Evolutionary conservation across 257 asterid species (phyloP).

Genomic region (Solanum dulcamara): DNA sequence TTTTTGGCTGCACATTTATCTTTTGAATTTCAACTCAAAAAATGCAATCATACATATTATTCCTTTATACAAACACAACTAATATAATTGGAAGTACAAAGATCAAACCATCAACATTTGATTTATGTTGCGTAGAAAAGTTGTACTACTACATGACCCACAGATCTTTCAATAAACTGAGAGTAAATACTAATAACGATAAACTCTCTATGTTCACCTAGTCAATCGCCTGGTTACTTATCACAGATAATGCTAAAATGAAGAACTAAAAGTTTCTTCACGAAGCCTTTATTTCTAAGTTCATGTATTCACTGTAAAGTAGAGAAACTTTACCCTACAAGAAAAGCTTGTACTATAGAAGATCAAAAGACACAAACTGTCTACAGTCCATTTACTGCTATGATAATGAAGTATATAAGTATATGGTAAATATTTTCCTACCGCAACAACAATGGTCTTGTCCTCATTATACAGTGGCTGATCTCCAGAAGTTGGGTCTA

Average conservation of each 20-base stretch:
- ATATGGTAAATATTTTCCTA: conserved; percentile 17
- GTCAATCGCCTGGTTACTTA: background rate
- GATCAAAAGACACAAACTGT: background rate
- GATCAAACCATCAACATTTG: background rate
- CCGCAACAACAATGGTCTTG: conserved; percentile 87
- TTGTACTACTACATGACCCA: background rate
- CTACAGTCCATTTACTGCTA: background rate
- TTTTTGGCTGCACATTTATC: background rate
- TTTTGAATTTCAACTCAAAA: background rate
- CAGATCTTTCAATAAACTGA: background rate
- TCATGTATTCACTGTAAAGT: background rate
- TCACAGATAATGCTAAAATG: background rate
- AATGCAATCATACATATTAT: background rate
- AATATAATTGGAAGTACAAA: background rate
- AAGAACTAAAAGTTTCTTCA: background rate
- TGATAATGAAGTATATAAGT: background rate
- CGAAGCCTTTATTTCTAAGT: background rate
- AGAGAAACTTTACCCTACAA: background rate
- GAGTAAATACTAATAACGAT: background rate
- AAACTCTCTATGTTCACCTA: background rate
- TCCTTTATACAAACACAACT: background rate
- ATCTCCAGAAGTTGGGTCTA: conserved; percentile 96
- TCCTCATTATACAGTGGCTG: conserved; percentile 96
- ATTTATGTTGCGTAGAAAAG: background rate
- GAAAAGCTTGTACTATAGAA: background rate